Evolutionary conservation across 495 filamentous ascomycete species (phyloP), one percentile per base, ranked within the genome.

Genomic region (Xylaria acuta): DNA sequence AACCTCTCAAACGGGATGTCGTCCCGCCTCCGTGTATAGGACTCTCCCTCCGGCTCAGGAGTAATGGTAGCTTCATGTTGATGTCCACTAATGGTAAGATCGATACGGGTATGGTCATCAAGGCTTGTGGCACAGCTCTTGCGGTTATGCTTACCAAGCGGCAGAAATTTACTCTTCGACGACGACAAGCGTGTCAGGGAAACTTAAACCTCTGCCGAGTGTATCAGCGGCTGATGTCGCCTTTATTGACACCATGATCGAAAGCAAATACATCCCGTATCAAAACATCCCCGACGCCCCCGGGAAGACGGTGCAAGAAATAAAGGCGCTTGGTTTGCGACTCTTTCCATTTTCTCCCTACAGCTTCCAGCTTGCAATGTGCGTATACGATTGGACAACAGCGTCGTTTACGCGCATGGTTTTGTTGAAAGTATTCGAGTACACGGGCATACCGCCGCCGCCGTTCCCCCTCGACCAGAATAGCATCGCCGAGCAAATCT

Each of bases 361-460:
- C 25, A 30, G 54, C 32, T 71, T 71, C n/a, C 51, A 66, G 60
- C 69, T 71, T 18, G 69, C 59, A 30, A 66, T 66, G 60, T 71
- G 41, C 18, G 20, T 71, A 3, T 66, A 71, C 47, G 60, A 71
- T 25, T 71, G 60, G 69, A 71, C 69, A 20, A 71, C 69, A n/a
- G 60, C 69, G 6, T 71, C 60, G 0, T 71, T 71, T 43, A 43
- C 45, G 27, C 69, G 60, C 45, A n/a, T 71, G 32, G 60, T 66
- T 8, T 22, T 71, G 5, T 41, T 71, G 7, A 66, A 71, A 22
- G 41, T 71, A 53, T 71, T 71, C 25, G 47, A 71, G 45, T 71
- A 71, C 34, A 66, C 69, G 1, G 22, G 60, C 2, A 66, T 71
- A 32, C 40, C 20, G 11, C 62, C n/a, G 0, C 62, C 11, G 6